Conservation (phyloP, 2,329 filamentous ascomycete species). For the Amphichorda felina region DNA sequence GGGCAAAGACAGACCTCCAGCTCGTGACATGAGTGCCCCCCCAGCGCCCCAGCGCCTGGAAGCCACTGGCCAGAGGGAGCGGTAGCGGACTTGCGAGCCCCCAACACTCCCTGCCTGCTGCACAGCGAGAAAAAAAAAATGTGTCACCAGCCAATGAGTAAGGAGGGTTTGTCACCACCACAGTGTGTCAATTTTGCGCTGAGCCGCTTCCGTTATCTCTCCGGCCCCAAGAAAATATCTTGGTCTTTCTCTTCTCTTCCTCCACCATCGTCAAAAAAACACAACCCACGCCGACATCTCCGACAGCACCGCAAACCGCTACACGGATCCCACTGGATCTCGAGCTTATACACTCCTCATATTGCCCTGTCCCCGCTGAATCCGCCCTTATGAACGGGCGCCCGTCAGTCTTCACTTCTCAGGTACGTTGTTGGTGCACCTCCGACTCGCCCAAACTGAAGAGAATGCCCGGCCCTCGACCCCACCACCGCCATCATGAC, state of each 20-base stretch:
- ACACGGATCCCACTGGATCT: too few relatives aligned
- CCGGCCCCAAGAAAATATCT: neutral
- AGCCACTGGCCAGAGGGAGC: too few relatives aligned
- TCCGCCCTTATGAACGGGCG: constrained; percentile 77
- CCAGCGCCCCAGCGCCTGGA: too few relatives aligned
- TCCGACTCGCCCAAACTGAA: too few relatives aligned
- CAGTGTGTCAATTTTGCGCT: too few relatives aligned
- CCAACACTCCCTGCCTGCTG: too few relatives aligned
- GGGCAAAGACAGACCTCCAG: too few relatives aligned
- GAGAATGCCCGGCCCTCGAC: neutral
- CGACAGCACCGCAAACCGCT: neutral
- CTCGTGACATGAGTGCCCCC: too few relatives aligned
- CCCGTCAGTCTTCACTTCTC: constrained; percentile 76
- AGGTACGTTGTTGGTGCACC: constrained; percentile 41
- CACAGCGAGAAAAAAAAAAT: too few relatives aligned
- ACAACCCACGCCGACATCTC: constrained; percentile 6
- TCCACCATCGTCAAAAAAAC: constrained; percentile 4
- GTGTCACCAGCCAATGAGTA: too few relatives aligned
- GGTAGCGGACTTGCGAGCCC: too few relatives aligned
- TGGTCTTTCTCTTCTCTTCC: constrained; percentile 2
- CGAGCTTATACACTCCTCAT: constrained; percentile 2
- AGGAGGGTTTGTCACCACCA: too few relatives aligned
- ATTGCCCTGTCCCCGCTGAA: constrained; percentile 17
- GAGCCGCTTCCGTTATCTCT: neutral
- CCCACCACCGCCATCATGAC: neutral